Conservation (phyloP, 768 basidiomycete genomes). For the Suillus variegatus region DNA sequence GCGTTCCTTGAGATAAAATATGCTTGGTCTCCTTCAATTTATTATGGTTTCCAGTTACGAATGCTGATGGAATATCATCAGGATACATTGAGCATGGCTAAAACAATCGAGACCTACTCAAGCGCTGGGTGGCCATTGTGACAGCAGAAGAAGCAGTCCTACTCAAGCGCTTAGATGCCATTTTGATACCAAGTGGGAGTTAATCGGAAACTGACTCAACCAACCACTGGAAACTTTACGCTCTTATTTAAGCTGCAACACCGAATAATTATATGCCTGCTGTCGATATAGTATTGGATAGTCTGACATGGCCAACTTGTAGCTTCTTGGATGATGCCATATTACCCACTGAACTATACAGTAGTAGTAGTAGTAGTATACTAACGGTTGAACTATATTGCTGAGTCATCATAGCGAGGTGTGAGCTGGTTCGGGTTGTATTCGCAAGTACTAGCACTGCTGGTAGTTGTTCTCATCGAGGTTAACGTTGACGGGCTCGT, state of each 20-base stretch:
- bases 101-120: conserved; percentile 22
- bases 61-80: conserved; percentile 53
- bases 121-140: conserved; percentile 23
- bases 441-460: neutral
- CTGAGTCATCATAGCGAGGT: conserved; percentile 3
- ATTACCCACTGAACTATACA: too few species aligned
- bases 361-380: too few species aligned
- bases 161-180: conserved; percentile 29
- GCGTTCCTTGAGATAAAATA: conserved; percentile 68
- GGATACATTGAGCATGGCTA: neutral
- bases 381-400: too few species aligned
- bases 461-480: conserved; percentile 8
- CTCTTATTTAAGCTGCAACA: too few species aligned
- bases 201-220: neutral
- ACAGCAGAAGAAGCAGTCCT: neutral
- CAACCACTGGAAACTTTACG: too few species aligned
- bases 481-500: conserved; percentile 19
- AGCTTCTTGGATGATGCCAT: too few species aligned
- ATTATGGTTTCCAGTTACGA: conserved; percentile 94
- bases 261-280: too few species aligned
- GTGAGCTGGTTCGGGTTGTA: conserved; percentile 9
- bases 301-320: too few species aligned
- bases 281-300: too few species aligned
- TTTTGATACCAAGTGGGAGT: conserved; percentile 8
- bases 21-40: conserved; percentile 87